These are phyloP conservation scores for Fonsecaea monophora DNA, from an alignment of 2,329 filamentous ascomycete species.

Conservation along the genomic window DNA sequence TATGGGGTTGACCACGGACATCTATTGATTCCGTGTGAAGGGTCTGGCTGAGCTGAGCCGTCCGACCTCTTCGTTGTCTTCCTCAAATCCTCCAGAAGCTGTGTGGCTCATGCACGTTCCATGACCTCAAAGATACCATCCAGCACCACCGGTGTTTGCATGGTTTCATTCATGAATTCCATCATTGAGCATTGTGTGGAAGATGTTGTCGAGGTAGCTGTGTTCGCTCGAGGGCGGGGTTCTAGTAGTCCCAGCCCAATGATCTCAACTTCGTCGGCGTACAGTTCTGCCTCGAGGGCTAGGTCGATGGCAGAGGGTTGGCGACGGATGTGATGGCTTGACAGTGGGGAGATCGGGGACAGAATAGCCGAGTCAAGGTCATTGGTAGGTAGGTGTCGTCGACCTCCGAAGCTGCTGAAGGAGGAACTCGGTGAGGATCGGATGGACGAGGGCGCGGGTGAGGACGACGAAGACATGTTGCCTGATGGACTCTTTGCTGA, in stretches of 20 bases:
- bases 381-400: conserved; percentile 39
- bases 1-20: not conserved
- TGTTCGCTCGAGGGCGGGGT: conserved; percentile 47
- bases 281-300: conserved; percentile 52
- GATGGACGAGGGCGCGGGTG: conserved; percentile 29
- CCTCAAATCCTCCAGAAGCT: not conserved
- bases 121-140: conserved; percentile 57
- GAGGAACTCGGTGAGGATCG: conserved; percentile 40
- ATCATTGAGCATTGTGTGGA: conserved; percentile 32
- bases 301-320: conserved; percentile 54
- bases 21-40: not conserved
- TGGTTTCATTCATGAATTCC: conserved; percentile 32
- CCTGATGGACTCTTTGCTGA: conserved; percentile 19
- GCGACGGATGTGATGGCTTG: conserved; percentile 46
- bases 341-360: conserved; percentile 11
- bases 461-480: conserved; percentile 24
- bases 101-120: conserved; percentile 42
- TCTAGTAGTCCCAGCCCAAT: conserved; percentile 53
- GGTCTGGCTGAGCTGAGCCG: not conserved
- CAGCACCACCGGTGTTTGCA: conserved; percentile 47
- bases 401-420: conserved; percentile 44
- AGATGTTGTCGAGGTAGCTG: conserved; percentile 31
- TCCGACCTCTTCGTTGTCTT: not conserved
- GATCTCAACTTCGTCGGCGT: conserved; percentile 48
- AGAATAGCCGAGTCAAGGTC: conserved; percentile 41